Evolutionary conservation across 164 flowering plant species (phyloP), one percentile per base, ranked within the genome.

Genomic region (Kingdonia uniflora): DNA sequence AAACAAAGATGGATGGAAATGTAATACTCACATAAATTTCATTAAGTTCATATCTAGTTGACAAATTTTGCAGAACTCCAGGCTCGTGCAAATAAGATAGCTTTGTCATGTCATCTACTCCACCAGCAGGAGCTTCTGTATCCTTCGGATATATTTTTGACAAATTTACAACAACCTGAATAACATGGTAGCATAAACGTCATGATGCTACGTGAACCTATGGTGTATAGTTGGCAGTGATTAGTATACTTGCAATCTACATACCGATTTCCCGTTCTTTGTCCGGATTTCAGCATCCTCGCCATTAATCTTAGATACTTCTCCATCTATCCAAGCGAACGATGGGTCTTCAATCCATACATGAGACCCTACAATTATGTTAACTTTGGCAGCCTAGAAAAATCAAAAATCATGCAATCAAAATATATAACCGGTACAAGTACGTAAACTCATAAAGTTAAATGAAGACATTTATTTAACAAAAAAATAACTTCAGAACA

Each of bases 61-160:
- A 68, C 69, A 86, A 69, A 72, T 90, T 90, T 49, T 86, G 82
- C 54, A 90, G 56, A 47, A 86, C 85, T 56, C 81, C 90, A 58
- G 94, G 91, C 71, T 90, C 97, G 59, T 90, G 88, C 63, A 90
- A 65, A 68, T 90, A 90, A 6, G 86, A 72, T 33, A 90, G 75
- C 58, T 72, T 82, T 19, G 95, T 86, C 97, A 90, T 90, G 74
- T 86, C 95, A 65, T 82, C 94, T 25, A 86, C 81, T 62, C 95
- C 95, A 21, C 69, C 78, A 19, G 76, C 68, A 52, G 86, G 90
- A 57, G 73, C 79, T 55, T 89, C 94, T 73, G 65, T 62, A 51
- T 89, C 94, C 63, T 76, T 84, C 1, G 86, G 94, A 58, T 79
- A 73, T 37, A 82, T 24, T 47, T 71, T 76, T 63, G 88, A 74